Percentiles rank a stretch among this genome's conserved stretches.
phyloP scores from a whole-genome alignment of 176 grass and related monocot genomes.

The Carex kokanica region DNA sequence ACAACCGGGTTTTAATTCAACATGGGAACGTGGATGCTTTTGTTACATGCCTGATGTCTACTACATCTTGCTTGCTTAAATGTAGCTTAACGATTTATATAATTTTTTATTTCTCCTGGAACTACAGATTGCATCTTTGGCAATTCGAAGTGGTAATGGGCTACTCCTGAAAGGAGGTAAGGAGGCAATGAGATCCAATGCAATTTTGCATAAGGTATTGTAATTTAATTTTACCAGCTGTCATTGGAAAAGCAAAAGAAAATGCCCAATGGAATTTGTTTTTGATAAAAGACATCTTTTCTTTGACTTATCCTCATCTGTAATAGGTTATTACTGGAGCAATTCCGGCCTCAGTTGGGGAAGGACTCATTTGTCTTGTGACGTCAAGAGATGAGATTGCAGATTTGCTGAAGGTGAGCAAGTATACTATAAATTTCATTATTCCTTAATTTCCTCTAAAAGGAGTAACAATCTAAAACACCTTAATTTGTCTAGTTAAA shows the following conservation, averaged over 20 bases:
- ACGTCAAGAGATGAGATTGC: constrained; percentile 91
- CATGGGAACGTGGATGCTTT: neutral
- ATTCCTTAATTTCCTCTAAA: neutral
- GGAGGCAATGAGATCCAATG: constrained; percentile 92
- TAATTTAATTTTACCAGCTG: constrained; percentile 17
- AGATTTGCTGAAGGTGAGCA: constrained; percentile 80
- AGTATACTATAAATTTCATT: constrained; percentile 17
- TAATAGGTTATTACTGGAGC: constrained; percentile 75
- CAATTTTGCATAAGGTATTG: constrained; percentile 82
- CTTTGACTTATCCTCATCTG: neutral
- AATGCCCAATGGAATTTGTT: neutral
- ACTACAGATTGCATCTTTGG: constrained; percentile 90
- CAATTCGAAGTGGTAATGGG: constrained; percentile 89
- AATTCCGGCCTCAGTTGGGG: constrained; percentile 66
- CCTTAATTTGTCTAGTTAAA: neutral
- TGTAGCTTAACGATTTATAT: neutral
- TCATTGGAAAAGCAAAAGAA: neutral
- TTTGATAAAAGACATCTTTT: neutral
- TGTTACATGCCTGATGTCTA: neutral
- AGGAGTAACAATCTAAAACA: neutral
- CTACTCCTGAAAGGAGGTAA: constrained; percentile 99
- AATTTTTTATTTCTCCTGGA: constrained; percentile 17
- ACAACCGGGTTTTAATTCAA: neutral
- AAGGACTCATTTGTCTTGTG: constrained; percentile 86
- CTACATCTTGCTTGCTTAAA: neutral